Evolutionary conservation across 1,139 yeast species (phyloP).

Genomic region (Geotrichum cucujoidarum): DNA sequence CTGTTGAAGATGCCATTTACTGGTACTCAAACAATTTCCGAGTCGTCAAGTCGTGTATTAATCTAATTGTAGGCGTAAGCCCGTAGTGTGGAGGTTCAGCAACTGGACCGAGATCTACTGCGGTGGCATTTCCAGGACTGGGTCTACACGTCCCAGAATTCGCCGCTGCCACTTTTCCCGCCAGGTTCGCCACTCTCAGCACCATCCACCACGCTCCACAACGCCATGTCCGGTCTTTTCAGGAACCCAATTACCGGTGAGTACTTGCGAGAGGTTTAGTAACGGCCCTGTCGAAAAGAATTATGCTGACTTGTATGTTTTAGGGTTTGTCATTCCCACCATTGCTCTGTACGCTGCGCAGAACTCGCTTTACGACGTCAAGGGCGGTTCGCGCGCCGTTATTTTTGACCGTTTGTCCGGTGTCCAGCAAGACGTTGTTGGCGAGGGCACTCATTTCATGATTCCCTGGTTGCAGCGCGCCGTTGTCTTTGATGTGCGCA

Average conservation of each 20-base stretch:
- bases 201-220: neutral
- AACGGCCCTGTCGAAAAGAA: neutral
- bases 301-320: too few species aligned
- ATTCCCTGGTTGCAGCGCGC: conserved; percentile 96
- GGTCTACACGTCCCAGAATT: neutral
- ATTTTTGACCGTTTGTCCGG: conserved; percentile 90
- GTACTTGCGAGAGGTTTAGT: neutral
- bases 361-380: conserved; percentile 64
- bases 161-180: neutral
- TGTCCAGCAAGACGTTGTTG: conserved; percentile 78
- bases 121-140: neutral
- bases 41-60: too few species aligned
- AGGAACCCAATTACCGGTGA: conserved; percentile 21
- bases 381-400: conserved; percentile 94
- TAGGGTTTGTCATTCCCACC: conserved; percentile 32
- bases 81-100: too few species aligned
- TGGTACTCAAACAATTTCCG: too few species aligned
- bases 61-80: too few species aligned
- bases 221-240: conserved; percentile 18
- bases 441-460: conserved; percentile 95
- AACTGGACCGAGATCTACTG: too few species aligned
- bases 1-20: too few species aligned
- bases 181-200: conserved; percentile 5
- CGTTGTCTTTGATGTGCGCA: conserved; percentile 83
- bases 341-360: conserved; percentile 28